Conservation (phyloP, 129 eudicot species). For the Artemisia argyi region DNA sequence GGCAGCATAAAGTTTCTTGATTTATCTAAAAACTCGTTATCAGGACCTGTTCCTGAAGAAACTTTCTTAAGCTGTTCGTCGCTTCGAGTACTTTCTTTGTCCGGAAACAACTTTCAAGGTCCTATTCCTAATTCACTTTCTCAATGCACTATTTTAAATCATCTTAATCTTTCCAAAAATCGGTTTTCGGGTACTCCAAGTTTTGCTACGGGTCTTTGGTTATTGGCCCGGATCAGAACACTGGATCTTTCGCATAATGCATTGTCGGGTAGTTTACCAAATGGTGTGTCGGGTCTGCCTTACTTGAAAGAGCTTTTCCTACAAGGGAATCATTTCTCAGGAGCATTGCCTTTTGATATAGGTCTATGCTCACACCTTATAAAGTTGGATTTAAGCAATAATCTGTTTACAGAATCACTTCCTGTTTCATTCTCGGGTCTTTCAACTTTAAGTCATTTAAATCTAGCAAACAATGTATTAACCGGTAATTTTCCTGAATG, state of each 20-base stretch:
- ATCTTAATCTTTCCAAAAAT: slow-evolving; percentile 73
- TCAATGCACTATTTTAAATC: slow-evolving; percentile 51
- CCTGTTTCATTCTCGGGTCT: slow-evolving; percentile 59
- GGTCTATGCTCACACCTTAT: slow-evolving; percentile 71
- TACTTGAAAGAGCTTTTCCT: slow-evolving; percentile 71
- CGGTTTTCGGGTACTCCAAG: slow-evolving; percentile 66
- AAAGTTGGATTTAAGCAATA: slow-evolving; percentile 60
- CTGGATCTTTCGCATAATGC: slow-evolving; percentile 71
- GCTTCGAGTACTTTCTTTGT: slow-evolving; percentile 61
- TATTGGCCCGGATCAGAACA: slow-evolving; percentile 62
- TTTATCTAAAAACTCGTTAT: slow-evolving; percentile 53
- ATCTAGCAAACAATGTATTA: slow-evolving; percentile 55
- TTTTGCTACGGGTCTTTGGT: slow-evolving; percentile 43
- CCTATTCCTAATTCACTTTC: slow-evolving; percentile 62
- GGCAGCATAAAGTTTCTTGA: slow-evolving; percentile 67
- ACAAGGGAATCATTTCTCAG: slow-evolving; percentile 69
- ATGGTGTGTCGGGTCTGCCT: slow-evolving; percentile 52
- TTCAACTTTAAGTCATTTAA: slow-evolving; percentile 39
- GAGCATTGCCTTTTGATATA: slow-evolving; percentile 64
- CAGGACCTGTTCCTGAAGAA: slow-evolving; percentile 57
- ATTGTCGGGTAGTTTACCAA: slow-evolving; percentile 60
- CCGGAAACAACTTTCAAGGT: slow-evolving; percentile 65
- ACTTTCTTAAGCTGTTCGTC: slow-evolving; percentile 46
- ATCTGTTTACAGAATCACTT: slow-evolving; percentile 52
- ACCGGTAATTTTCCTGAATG: slow-evolving; percentile 72